A percentile compares a stretch with the other conserved stretches of the same genome.
phyloP scores from a whole-genome alignment of 2,329 filamentous ascomycete species.

The Cordyceps pruinosa region DNA sequence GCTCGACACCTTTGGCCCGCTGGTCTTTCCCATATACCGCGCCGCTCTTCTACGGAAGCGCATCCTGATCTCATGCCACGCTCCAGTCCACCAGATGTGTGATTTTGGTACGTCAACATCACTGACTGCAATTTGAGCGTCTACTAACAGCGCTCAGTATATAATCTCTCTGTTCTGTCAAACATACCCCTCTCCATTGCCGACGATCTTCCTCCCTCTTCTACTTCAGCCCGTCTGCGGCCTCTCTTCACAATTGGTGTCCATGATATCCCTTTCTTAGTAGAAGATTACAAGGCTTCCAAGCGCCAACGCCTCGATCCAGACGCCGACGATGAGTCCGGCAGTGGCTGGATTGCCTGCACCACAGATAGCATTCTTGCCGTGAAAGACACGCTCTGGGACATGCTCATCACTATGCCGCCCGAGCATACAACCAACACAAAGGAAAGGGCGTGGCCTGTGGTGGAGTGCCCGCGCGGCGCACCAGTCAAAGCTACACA shows the following conservation, averaged over 20 bases:
- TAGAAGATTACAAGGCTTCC: conserved; percentile 49
- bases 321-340: conserved; percentile 38
- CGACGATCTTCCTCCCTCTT: conserved; percentile 58
- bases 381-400: conserved; percentile 81
- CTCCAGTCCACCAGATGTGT: conserved; percentile 78
- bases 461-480: conserved; percentile 59
- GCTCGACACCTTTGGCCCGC: conserved; percentile 76
- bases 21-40: conserved; percentile 86
- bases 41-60: conserved; percentile 80
- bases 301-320: conserved; percentile 32
- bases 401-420: conserved; percentile 80
- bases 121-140: conserved; percentile 18
- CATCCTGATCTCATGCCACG: conserved; percentile 78
- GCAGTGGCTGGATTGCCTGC: conserved; percentile 81
- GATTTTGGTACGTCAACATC: conserved; percentile 64
- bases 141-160: conserved; percentile 52
- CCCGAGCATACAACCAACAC: conserved; percentile 51
- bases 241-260: conserved; percentile 92
- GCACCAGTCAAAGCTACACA: conserved; percentile 75
- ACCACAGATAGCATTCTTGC: conserved; percentile 91
- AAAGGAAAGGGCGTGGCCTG: conserved; percentile 64
- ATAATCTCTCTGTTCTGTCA: conserved; percentile 86
- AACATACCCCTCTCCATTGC: conserved; percentile 73
- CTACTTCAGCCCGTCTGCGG: conserved; percentile 58
- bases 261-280: conserved; percentile 79